Evolutionary conservation across 805 yeast species (phyloP), one percentile per base, ranked within the genome.

Genomic region (Nematodospora valgi): DNA sequence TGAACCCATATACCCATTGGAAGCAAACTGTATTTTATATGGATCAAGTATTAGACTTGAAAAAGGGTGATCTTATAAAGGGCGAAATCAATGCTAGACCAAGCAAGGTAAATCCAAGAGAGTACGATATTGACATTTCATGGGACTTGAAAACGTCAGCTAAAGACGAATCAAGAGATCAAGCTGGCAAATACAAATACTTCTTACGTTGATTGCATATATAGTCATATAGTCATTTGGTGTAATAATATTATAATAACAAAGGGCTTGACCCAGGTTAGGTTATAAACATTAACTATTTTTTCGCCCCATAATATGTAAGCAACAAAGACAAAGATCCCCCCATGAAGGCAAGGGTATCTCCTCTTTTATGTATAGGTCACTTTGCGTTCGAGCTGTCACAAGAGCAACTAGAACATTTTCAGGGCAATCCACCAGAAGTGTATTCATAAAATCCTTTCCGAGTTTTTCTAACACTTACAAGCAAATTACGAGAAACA

Each of bases 1-100:
- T 84, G 64, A 81, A 88, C 31, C 78, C 80, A 48, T 88, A 89
- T 71, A 93, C 98, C 11, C 99, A 93, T 68, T 93, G 99, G 99
- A 94, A 93, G 62, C 98, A 93, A 68, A 85, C 96, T 13, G 94
- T 93, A 1, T 88, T 94, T 64, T 94, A 93, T 62, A 72, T 91
- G 53, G 79, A 75, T 48, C 85, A 86, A 51, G 95, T 86, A 19
- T 62, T 91, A 45, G 85, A 80, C 52, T 64, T 84, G 43, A 80
- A 81, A 54, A 68, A 70, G 47, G 96, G 91, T 39, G 98, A 93
- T 51, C 53, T 58, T 26, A 69, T 94, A 46, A 72, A 73, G 39
- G 93, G 98, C 30, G 64, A 67, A 20, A 65, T 93, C 40, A 76
- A 82, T 8, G 80, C 86, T 44, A 72, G 80, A 52, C 98, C 98